Evolutionary conservation across 2,329 filamentous ascomycete genomes (phyloP).

Genomic region (Pezicula rhizophila): DNA sequence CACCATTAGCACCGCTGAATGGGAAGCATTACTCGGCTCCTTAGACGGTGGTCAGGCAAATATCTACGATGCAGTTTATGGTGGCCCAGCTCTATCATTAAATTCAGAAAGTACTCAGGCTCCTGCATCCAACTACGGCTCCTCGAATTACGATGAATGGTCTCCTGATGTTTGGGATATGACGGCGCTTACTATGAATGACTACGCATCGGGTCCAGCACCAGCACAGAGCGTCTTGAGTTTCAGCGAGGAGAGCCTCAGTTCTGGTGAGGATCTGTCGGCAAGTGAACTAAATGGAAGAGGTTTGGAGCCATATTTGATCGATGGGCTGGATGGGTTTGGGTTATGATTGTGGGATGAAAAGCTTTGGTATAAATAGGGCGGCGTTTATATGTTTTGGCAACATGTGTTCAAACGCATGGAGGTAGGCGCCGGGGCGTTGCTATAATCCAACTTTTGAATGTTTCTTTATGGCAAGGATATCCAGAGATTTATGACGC

Average conservation of each 20-base stretch:
- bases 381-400: too few species aligned
- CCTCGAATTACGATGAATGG: slow-evolving; percentile 37
- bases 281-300: slow-evolving; percentile 12
- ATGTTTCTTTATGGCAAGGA: too few species aligned
- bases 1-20: slow-evolving; percentile 60
- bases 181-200: slow-evolving; percentile 34
- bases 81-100: slow-evolving; percentile 44
- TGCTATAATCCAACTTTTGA: too few species aligned
- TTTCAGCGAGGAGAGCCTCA: slow-evolving; percentile 54
- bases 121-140: slow-evolving; percentile 7
- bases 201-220: slow-evolving; percentile 23
- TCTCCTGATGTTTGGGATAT: slow-evolving; percentile 48
- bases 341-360: slow-evolving; percentile 1
- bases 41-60: slow-evolving; percentile 76
- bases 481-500: too few species aligned
- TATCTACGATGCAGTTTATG: slow-evolving; percentile 80
- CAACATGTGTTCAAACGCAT: too few species aligned
- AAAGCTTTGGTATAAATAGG: too few species aligned
- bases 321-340: slow-evolving; percentile 5
- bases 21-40: slow-evolving; percentile 75
- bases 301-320: neutral
- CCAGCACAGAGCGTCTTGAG: slow-evolving; percentile 49
- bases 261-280: slow-evolving; percentile 40
- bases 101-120: neutral
- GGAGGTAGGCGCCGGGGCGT: too few species aligned